These are phyloP conservation scores for Maudiozyma bulderi DNA, from an alignment of 805 yeast species.

Conservation along the genomic window DNA sequence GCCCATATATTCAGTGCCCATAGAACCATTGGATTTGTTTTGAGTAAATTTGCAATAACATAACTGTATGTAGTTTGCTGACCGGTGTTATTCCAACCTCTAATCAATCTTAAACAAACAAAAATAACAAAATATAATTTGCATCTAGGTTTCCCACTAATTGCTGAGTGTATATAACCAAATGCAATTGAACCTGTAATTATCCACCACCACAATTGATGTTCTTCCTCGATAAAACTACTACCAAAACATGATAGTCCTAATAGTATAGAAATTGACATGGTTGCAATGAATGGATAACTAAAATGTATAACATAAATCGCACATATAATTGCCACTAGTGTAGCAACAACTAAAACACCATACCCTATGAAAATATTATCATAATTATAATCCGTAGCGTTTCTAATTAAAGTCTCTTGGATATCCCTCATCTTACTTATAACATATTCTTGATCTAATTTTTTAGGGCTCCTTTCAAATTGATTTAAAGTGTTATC, in stretches of 20 bases:
- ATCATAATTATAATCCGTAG: slow-evolving; percentile 62
- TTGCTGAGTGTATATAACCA: not conserved
- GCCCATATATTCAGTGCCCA: slow-evolving; percentile 44
- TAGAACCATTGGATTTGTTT: slow-evolving; percentile 25
- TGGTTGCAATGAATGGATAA: slow-evolving; percentile 8
- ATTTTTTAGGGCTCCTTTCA: not conserved
- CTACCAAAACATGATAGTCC: slow-evolving; percentile 67
- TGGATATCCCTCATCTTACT: slow-evolving; percentile 41
- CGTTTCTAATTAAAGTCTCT: slow-evolving; percentile 40
- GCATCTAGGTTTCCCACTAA: not conserved
- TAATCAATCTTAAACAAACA: slow-evolving; percentile 43
- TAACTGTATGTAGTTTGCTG: slow-evolving; percentile 58
- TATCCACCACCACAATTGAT: slow-evolving; percentile 91
- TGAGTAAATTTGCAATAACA: slow-evolving; percentile 40
- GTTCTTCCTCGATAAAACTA: slow-evolving; percentile 90
- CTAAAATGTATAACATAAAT: slow-evolving; percentile 1
- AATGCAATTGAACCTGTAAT: slow-evolving; percentile 27
- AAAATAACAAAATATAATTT: slow-evolving; percentile 11
- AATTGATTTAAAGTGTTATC: slow-evolving; percentile 3
- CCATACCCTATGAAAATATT: slow-evolving; percentile 33
- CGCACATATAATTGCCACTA: not conserved
- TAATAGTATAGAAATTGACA: slow-evolving; percentile 30
- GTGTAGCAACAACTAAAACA: slow-evolving; percentile 13
- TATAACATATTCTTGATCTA: slow-evolving; percentile 17
- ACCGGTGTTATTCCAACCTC: slow-evolving; percentile 87